Evolutionary conservation across 495 filamentous ascomycete genomes (phyloP), one percentile per base, ranked within the genome.

Genomic region (Hypoxylon lenormandii): DNA sequence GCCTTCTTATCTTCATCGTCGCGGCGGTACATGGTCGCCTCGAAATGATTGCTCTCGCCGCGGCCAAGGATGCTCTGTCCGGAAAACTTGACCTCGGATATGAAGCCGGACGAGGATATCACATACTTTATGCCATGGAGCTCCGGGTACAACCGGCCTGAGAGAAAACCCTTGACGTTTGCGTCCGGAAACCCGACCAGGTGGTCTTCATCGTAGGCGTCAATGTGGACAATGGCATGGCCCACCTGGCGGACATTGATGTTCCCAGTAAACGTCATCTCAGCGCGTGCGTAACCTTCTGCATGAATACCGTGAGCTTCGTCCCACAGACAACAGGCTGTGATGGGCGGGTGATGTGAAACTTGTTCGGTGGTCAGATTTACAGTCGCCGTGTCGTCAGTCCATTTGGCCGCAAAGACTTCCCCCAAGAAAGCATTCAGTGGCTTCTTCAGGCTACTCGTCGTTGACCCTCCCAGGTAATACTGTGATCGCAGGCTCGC

Each of bases 281-380:
- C 94, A 76, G 94, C 91, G 53, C 89, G 90, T 60, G 93, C 94
- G 80, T 95, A 96, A 64, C 92, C 92, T 82, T 91, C 86, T 4
- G 93, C 82, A 77, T 87, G 84, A 49, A 96, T 83, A 33, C 91
- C 91, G 69, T 94, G 82, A 64, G 90, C 89, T 28, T 84, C 79
- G 77, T 95, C 94, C 73, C 83, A 82, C 59, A 96, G 90, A 59
- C 87, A 88, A 77, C 94, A 94, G 13, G 92, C 92, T 15, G 92
- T 96, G 49, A 92, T 91, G 21, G 92, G 92, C 43, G 92, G 92
- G 74, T 96, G 92, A 75, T 96, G 92, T 76, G 88, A 91, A 11
- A 75, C 78, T 58, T 81, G 72, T 60, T 76, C 69, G 48, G 75
- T 66, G 10, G 79, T 92, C 60, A 96, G 77, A 3, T 87, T 88